Evolutionary conservation across 106 monocot genomes (phyloP).

Genomic region (Acorus calamus): DNA sequence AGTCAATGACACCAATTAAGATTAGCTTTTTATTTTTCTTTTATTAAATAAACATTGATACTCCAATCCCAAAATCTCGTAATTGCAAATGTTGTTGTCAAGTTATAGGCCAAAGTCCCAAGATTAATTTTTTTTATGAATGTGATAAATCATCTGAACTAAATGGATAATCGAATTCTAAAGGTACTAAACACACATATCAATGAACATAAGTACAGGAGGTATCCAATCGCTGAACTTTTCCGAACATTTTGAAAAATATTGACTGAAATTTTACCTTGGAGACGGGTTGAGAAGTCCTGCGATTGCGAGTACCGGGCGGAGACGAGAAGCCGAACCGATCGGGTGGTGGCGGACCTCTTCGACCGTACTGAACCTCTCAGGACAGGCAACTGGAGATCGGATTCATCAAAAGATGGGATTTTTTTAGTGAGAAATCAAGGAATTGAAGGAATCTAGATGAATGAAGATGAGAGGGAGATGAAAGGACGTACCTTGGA

Average conservation of each 20-base stretch:
- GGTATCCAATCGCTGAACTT: neutral
- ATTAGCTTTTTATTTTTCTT: too few relatives aligned
- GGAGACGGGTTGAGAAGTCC: constrained; percentile 49
- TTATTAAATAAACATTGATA: too few relatives aligned
- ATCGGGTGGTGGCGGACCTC: constrained; percentile 15
- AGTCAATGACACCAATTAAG: too few relatives aligned
- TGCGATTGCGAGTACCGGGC: constrained; percentile 57
- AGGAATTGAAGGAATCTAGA: too few relatives aligned
- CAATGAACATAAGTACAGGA: neutral
- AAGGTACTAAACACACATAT: too few relatives aligned
- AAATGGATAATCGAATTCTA: too few relatives aligned
- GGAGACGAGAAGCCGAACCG: constrained; percentile 19
- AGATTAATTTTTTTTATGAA: too few relatives aligned
- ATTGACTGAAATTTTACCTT: constrained; percentile 32
- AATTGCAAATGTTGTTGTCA: too few relatives aligned
- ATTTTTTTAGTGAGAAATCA: neutral
- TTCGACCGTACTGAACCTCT: constrained; percentile 10
- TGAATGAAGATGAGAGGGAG: neutral
- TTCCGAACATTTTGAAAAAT: neutral
- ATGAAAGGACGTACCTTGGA: constrained; percentile 6
- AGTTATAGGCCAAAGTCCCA: too few relatives aligned
- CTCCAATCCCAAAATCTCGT: too few relatives aligned
- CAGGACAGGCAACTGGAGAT: constrained; percentile 18
- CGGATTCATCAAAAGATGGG: constrained; percentile 9
- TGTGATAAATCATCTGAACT: too few relatives aligned